These are phyloP conservation scores for Didymella pomorum DNA, from an alignment of 2,329 filamentous ascomycete genomes.

Conservation along the genomic window DNA sequence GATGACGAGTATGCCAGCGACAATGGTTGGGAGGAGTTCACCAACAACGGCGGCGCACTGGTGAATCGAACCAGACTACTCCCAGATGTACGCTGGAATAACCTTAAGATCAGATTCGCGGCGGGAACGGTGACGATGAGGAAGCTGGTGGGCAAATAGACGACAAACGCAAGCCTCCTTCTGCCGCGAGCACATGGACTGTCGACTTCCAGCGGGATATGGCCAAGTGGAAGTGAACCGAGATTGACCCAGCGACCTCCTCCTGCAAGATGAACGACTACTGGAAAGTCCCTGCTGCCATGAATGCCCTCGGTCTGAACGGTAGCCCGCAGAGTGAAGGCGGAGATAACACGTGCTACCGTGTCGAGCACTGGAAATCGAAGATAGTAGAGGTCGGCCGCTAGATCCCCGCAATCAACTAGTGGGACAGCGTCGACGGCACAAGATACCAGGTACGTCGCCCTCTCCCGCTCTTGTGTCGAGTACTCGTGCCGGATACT, in stretches of 20 bases:
- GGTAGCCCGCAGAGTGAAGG: slow-evolving; percentile 18
- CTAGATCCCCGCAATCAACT: slow-evolving; percentile 19
- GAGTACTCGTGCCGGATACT: neutral
- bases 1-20: slow-evolving; percentile 23
- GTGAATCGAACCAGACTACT: no score
- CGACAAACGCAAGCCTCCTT: slow-evolving; percentile 27
- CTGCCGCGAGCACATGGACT: slow-evolving; percentile 27
- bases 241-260: slow-evolving; percentile 10
- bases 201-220: slow-evolving; percentile 16
- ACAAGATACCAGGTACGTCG: slow-evolving; percentile 14
- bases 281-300: slow-evolving; percentile 22
- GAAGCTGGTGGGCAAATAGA: slow-evolving; percentile 22
- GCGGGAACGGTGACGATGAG: slow-evolving; percentile 20
- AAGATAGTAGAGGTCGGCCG: slow-evolving; percentile 14
- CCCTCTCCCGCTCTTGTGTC: neutral
- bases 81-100: neutral
- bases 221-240: slow-evolving; percentile 28
- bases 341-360: slow-evolving; percentile 26
- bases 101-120: slow-evolving; percentile 11
- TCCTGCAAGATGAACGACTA: slow-evolving; percentile 22
- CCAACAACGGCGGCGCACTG: slow-evolving; percentile 24
- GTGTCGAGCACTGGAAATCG: slow-evolving; percentile 28
- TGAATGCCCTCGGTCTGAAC: slow-evolving; percentile 21
- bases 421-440: slow-evolving; percentile 29
- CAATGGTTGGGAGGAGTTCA: slow-evolving; percentile 21